Base-by-base conservation (phyloP, 805 yeast species). In the Ogataea paradorogensis region DNA sequence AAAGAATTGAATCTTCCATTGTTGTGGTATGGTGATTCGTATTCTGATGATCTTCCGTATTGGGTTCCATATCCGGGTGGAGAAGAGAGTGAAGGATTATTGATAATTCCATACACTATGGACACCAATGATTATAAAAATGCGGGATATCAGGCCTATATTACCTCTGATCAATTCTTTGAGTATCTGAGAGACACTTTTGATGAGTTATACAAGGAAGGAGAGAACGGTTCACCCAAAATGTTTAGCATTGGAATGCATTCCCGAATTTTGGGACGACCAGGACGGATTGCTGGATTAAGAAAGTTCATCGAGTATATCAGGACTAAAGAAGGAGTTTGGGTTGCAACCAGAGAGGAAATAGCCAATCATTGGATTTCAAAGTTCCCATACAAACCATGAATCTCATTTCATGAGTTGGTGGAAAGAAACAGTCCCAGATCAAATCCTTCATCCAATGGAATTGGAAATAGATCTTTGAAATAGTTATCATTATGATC, bases 301-400 rank as follows among this genome's bases (percentile, higher is more conserved):
- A 46, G 58, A 21, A 61, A 59, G 47, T 63, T 64, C 35, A 45
- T 64, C 46, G 63, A 59, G 27, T 62, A 64, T 38, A 56, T 61
- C n/a, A 46, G 47, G 27, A 41, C 48, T 11, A 57, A 59, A 41
- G 58, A 57, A 23, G 65, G 58, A 22, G 69, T 62, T 15, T 64
- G 67, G 67, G 58, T 65, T 15, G 62, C 67, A n/a, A 65, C 65
- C 24, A 52, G 69, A 33, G 59, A 57, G 37, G 65, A 65, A 34
- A 65, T 65, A 28, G 68, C 69, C 5, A 21, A 22, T 8, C 50
- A 46, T 25, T 48, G 50, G 50, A 42, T 32, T 26, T 5, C 25
- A 11, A 23, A 26, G 27, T 46, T 39, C 23, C 52, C 52, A 4
- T 48, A 48, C 26, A 21, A 27, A 20, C 20, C 23, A 5, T 15